These are phyloP conservation scores for Beauveria medogensis DNA, from an alignment of 2,329 filamentous ascomycete species.

Conservation along the genomic window DNA sequence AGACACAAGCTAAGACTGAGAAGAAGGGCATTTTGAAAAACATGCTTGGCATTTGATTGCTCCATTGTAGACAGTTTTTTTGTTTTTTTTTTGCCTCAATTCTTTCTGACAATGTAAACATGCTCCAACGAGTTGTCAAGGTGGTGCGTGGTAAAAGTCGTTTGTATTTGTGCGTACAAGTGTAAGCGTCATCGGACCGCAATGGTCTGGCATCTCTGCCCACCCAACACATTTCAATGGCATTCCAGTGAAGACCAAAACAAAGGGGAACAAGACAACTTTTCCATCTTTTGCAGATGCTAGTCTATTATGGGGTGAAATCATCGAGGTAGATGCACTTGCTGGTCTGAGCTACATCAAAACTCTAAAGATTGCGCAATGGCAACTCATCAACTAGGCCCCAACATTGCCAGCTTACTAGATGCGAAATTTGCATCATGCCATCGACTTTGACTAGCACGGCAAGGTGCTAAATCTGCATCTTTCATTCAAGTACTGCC, in stretches of 20 bases:
- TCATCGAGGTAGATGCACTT: neutral
- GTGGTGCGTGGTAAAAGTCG: neutral
- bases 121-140: neutral
- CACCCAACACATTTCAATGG: neutral
- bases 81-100: no score
- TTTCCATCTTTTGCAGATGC: neutral
- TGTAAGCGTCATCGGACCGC: neutral
- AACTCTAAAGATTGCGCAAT: no score
- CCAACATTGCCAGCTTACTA: no score
- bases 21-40: slow-evolving; percentile 19
- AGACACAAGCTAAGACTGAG: slow-evolving; percentile 25
- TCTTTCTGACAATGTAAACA: neutral
- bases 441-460: no score
- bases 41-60: slow-evolving; percentile 8
- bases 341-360: neutral
- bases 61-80: neutral
- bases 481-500: neutral
- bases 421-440: no score
- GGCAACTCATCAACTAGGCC: no score
- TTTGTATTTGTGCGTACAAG: neutral
- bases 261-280: no score
- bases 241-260: neutral
- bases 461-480: no score
- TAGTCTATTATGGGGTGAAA: neutral
- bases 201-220: neutral